Conservation (phyloP, 495 filamentous ascomycete species). For the Penicillium arizonense region DNA sequence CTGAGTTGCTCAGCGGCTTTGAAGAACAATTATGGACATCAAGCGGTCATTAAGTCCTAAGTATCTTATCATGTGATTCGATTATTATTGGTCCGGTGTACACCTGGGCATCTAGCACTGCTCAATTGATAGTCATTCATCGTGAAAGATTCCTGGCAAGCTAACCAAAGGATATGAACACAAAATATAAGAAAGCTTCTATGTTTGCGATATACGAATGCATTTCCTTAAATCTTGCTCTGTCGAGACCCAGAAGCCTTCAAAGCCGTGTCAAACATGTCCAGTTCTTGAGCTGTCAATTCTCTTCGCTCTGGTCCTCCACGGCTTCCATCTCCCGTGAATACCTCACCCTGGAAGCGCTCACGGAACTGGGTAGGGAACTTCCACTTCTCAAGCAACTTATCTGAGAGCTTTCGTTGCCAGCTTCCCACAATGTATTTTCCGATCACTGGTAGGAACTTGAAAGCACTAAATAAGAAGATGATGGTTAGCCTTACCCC, state of each 20-base stretch:
- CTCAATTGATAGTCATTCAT: too few relatives aligned
- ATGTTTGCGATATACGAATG: neutral
- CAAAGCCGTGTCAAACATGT: constrained; percentile 17
- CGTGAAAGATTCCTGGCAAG: too few relatives aligned
- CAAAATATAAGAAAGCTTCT: neutral
- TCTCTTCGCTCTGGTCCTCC: constrained; percentile 32
- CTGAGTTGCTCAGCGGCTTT: too few relatives aligned
- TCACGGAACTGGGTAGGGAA: constrained; percentile 29
- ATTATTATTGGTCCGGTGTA: too few relatives aligned
- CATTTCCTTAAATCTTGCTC: constrained; percentile 25
- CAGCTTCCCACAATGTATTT: constrained; percentile 41
- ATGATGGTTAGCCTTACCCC: neutral
- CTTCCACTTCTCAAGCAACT: constrained; percentile 39
- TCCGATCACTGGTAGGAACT: constrained; percentile 50
- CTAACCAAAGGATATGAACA: neutral
- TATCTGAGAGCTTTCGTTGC: constrained; percentile 28
- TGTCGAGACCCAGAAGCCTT: constrained; percentile 12
- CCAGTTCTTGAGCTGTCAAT: constrained; percentile 18
- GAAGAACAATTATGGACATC: too few relatives aligned
- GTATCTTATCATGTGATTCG: too few relatives aligned
- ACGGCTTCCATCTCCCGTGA: constrained; percentile 32
- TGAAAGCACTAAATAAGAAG: constrained; percentile 32
- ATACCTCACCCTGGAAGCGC: constrained; percentile 20
- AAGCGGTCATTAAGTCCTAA: too few relatives aligned
- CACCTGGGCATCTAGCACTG: too few relatives aligned